Evolutionary conservation across 345 rosid genomes (phyloP).

Genomic region (Salix purpurea): DNA sequence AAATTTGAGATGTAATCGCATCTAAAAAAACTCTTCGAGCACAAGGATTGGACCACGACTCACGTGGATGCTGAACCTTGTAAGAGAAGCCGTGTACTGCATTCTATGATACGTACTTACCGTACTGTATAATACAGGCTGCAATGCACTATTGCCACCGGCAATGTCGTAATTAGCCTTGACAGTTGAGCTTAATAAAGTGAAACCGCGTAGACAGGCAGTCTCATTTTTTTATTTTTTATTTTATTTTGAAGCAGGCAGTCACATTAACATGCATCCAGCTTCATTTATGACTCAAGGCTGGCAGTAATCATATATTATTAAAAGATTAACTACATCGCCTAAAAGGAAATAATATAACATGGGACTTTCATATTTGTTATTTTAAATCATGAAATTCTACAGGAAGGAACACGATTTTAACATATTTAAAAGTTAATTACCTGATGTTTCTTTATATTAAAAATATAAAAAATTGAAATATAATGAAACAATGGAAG

Average conservation of each 20-base stretch:
- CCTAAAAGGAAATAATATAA: too few species aligned
- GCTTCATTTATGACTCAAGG: constrained; percentile 8
- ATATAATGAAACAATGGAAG: too few species aligned
- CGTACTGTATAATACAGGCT: neutral
- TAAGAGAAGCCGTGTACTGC: neutral
- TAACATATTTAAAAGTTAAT: too few species aligned
- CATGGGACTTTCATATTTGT: too few species aligned
- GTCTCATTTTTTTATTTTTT: too few species aligned
- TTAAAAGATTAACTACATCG: neutral
- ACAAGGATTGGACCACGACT: neutral
- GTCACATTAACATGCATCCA: constrained; percentile 13
- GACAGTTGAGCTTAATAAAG: neutral
- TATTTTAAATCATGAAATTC: too few species aligned
- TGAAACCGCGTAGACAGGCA: constrained; percentile 39
- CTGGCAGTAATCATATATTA: neutral
- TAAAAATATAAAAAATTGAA: too few species aligned
- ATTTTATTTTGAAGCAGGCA: constrained; percentile 9
- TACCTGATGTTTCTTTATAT: too few species aligned
- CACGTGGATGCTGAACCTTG: neutral
- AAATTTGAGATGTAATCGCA: too few species aligned
- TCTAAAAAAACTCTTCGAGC: too few species aligned
- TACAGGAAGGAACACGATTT: too few species aligned
- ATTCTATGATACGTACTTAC: neutral
- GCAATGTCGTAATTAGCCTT: neutral
- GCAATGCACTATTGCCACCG: neutral